Conservation (phyloP, 1,284 basidiomycete species). For the Laetiporus sulphureus region DNA sequence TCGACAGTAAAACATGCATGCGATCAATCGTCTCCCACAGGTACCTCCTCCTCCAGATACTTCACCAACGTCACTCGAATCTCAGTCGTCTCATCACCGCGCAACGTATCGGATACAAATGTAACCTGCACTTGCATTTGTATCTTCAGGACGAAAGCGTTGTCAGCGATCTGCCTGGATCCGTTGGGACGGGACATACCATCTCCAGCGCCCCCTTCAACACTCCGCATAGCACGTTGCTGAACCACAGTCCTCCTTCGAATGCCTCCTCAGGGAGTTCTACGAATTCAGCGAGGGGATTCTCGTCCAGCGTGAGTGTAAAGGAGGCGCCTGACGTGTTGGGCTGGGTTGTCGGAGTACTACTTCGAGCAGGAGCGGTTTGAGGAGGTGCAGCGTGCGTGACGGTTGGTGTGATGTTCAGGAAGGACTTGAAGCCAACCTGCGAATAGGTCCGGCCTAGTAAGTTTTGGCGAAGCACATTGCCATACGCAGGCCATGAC, state of each 20-base stretch:
- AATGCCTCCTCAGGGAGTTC: conserved; percentile 92
- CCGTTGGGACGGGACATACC: too few species aligned
- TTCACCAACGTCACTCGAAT: conserved; percentile 87
- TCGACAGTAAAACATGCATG: too few species aligned
- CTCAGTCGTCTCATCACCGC: conserved; percentile 94
- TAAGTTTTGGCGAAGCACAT: neutral
- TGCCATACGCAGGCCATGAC: neutral
- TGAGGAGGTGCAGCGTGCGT: conserved; percentile 56
- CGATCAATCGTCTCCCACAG: conserved; percentile 70
- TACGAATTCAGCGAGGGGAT: conserved; percentile 95
- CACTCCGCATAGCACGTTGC: conserved; percentile 93
- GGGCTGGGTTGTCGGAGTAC: conserved; percentile 28
- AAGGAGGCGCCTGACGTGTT: conserved; percentile 53
- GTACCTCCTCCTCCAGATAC: conserved; percentile 92
- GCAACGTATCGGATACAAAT: conserved; percentile 86
- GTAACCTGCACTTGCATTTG: conserved; percentile 93
- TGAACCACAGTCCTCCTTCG: conserved; percentile 93
- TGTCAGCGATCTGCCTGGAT: neutral
- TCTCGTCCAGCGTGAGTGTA: conserved; percentile 87
- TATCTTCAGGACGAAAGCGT: conserved; percentile 51
- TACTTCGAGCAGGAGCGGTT: conserved; percentile 39
- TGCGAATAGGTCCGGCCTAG: conserved; percentile 26
- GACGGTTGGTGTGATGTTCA: conserved; percentile 87
- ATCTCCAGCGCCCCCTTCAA: conserved; percentile 93
- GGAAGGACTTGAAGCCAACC: conserved; percentile 98